Conservation (phyloP, 345 rosid species). For the Boechera retrofracta region DNA sequence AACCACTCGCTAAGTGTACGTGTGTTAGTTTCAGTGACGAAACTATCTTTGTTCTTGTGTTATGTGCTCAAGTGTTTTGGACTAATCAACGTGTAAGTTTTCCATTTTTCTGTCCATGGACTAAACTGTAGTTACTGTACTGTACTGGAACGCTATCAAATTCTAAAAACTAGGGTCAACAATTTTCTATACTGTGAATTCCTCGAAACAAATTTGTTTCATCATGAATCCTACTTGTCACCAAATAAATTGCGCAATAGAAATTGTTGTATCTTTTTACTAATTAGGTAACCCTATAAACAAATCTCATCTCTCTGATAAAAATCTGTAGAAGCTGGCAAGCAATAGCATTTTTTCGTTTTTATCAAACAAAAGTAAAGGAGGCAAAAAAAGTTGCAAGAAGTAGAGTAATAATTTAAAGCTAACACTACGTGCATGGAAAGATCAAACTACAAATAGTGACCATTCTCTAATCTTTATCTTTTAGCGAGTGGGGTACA, state of each 20-base stretch:
- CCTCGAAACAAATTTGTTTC: not conserved
- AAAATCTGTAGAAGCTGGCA: conserved; percentile 38
- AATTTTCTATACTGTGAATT: not conserved
- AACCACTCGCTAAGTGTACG: not conserved
- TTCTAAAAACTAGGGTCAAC: not conserved
- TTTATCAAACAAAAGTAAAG: conserved; percentile 22
- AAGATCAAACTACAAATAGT: conserved; percentile 37
- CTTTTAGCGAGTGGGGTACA: conserved; percentile 34
- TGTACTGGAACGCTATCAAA: not conserved
- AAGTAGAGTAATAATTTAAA: conserved; percentile 37
- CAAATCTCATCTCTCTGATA: conserved; percentile 14
- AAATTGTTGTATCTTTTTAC: not conserved
- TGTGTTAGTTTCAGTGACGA: not conserved
- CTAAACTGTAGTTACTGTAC: not conserved
- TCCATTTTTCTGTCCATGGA: not conserved
- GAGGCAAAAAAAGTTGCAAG: conserved; percentile 15
- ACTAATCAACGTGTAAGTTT: not conserved
- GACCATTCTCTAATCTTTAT: conserved; percentile 43
- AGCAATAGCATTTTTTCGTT: conserved; percentile 35
- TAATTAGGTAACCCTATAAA: conserved; percentile 5
- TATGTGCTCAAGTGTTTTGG: conserved; percentile 9
- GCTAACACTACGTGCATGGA: conserved; percentile 50
- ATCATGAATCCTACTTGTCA: not conserved
- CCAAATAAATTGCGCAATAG: not conserved
- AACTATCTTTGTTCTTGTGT: conserved; percentile 11